Percentiles rank a stretch among this genome's conserved stretches.
Conservation (phyloP, 805 yeast species). For the Priceomyces castillae region DNA sequence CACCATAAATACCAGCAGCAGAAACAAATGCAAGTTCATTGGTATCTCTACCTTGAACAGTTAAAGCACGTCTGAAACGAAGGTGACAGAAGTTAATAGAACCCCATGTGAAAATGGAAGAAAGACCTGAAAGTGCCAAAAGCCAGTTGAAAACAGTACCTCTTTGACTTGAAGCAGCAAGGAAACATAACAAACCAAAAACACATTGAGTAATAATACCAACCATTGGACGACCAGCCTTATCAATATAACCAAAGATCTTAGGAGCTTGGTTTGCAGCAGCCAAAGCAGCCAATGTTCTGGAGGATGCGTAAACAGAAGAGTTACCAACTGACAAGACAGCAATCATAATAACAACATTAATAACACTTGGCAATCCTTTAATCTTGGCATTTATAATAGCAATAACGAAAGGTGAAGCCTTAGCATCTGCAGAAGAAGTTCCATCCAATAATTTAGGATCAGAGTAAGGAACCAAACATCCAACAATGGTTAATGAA, state of each 20-base stretch:
- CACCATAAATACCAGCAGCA: slow-evolving; percentile 67
- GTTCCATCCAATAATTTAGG: slow-evolving; percentile 21
- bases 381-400: slow-evolving; percentile 34
- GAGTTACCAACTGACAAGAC: slow-evolving; percentile 44
- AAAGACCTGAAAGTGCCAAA: slow-evolving; percentile 47
- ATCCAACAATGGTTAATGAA: slow-evolving; percentile 47
- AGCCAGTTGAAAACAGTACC: slow-evolving; percentile 47
- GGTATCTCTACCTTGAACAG: slow-evolving; percentile 62
- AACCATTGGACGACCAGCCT: slow-evolving; percentile 48
- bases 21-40: slow-evolving; percentile 68
- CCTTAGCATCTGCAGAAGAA: slow-evolving; percentile 22
- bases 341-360: slow-evolving; percentile 38
- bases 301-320: slow-evolving; percentile 38
- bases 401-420: slow-evolving; percentile 41
- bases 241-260: slow-evolving; percentile 44
- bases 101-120: slow-evolving; percentile 50
- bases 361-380: slow-evolving; percentile 40
- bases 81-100: slow-evolving; percentile 44
- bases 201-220: slow-evolving; percentile 40
- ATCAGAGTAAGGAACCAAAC: slow-evolving; percentile 50
- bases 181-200: slow-evolving; percentile 43
- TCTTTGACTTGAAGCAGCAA: slow-evolving; percentile 42
- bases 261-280: slow-evolving; percentile 46
- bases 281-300: slow-evolving; percentile 47
- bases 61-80: slow-evolving; percentile 58